These are phyloP conservation scores for Mortierella sp. DNA, from an alignment of 371 early-diverging fungal genomes.

Conservation along the genomic window DNA sequence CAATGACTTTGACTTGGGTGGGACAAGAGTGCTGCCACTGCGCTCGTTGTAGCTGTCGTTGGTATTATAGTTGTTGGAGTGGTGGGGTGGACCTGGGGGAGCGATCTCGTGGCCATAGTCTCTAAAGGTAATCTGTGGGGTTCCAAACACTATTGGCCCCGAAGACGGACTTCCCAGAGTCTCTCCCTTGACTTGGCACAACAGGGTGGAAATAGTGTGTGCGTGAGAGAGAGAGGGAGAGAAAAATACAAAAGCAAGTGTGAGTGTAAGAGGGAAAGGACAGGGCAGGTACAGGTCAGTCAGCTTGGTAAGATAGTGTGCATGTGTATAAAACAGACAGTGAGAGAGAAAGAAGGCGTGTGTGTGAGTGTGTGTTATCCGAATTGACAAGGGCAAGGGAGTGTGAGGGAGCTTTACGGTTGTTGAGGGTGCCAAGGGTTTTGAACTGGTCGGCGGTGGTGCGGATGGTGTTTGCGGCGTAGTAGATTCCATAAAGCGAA, in stretches of 20 bases:
- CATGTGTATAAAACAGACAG: background rate
- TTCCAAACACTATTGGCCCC: background rate
- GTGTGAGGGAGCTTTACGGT: constrained; percentile 7
- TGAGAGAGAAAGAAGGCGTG: background rate
- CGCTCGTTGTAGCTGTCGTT: background rate
- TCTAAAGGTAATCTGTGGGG: background rate
- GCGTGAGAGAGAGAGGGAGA: no score
- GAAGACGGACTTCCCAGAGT: background rate
- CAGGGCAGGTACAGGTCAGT: background rate
- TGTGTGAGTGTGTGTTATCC: background rate
- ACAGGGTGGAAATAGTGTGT: no score
- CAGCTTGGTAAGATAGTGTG: background rate
- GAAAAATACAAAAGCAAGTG: no score
- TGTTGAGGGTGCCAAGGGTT: constrained; percentile 7
- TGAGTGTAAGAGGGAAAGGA: background rate
- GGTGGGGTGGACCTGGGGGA: background rate
- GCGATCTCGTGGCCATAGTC: background rate
- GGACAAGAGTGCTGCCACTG: background rate
- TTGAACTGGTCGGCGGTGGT: constrained; percentile 31
- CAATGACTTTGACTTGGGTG: background rate
- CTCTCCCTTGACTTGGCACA: background rate
- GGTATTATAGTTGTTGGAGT: background rate
- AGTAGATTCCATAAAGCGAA: constrained; percentile 48
- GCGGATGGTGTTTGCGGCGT: constrained; percentile 22
- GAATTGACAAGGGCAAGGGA: background rate